A percentile compares a stretch with the other conserved stretches of the same genome.
These are phyloP conservation scores for Didymella exigua DNA, from an alignment of 2,329 filamentous ascomycete species.

Conservation along the genomic window DNA sequence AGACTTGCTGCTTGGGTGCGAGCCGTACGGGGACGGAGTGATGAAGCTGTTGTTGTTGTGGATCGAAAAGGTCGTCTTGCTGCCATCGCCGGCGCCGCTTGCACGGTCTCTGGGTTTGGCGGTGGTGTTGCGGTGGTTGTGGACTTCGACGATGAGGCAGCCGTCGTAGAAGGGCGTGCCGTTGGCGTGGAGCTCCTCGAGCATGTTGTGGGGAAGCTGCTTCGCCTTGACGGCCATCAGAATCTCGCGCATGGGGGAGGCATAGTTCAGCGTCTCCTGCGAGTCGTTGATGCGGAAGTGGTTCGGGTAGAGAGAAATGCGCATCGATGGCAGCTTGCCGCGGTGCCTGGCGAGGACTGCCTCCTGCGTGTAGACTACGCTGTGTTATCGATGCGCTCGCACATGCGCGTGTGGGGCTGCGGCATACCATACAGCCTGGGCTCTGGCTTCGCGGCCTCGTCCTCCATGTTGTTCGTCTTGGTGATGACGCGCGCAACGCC, in stretches of 20 bases:
- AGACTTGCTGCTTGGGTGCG: constrained; percentile 61
- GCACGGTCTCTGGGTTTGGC: constrained; percentile 60
- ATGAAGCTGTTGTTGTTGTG: constrained; percentile 91
- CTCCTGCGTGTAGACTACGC: constrained; percentile 70
- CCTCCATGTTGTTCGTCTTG: constrained; percentile 37
- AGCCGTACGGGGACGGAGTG: constrained; percentile 83
- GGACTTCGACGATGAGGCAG: constrained; percentile 91
- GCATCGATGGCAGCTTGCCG: constrained; percentile 76
- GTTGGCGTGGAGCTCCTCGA: constrained; percentile 74
- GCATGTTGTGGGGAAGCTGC: constrained; percentile 86
- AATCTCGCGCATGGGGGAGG: constrained; percentile 84
- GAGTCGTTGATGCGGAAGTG: constrained; percentile 87
- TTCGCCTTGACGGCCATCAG: constrained; percentile 77
- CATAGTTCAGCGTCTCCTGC: constrained; percentile 89
- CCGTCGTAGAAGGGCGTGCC: constrained; percentile 86
- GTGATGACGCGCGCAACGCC: constrained; percentile 38
- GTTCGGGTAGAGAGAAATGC: constrained; percentile 81
- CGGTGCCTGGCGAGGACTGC: constrained; percentile 85
- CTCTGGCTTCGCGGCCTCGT: constrained; percentile 36
- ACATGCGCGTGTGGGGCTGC: neutral
- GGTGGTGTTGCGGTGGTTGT: constrained; percentile 78
- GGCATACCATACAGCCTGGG: constrained; percentile 40
- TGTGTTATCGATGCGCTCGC: constrained; percentile 16
- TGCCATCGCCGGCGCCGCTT: constrained; percentile 57
- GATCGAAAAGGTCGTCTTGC: constrained; percentile 77